Percentiles rank a stretch among this genome's conserved stretches.
phyloP scores from a whole-genome alignment of 495 filamentous ascomycete genomes.

The Penicillium parvum region DNA sequence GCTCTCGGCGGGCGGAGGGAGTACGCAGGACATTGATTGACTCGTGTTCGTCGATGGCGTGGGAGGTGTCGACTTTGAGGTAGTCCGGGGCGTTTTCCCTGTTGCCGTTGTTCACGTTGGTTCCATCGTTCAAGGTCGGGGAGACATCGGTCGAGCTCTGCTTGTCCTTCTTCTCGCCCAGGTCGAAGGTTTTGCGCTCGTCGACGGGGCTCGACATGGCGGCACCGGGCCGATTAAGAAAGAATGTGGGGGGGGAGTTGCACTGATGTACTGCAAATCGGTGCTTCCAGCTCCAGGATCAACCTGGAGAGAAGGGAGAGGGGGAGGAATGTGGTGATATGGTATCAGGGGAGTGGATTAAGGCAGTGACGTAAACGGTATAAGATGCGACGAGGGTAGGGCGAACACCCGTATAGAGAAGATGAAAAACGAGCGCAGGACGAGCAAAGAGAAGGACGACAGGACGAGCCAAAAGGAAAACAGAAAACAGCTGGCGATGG shows the following conservation, averaged over 20 bases:
- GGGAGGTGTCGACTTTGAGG: slow-evolving; percentile 34
- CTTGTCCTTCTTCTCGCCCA: slow-evolving; percentile 19
- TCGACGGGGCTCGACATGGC: slow-evolving; percentile 53
- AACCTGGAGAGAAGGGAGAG: slow-evolving; percentile 1
- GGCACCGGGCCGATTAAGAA: slow-evolving; percentile 34
- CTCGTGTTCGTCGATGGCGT: slow-evolving; percentile 20
- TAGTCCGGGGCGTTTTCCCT: slow-evolving; percentile 18
- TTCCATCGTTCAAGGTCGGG: slow-evolving; percentile 36
- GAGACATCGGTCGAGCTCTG: slow-evolving; percentile 23
- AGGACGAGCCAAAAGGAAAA: slow-evolving; percentile 1
- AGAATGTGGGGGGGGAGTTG: slow-evolving; percentile 13
- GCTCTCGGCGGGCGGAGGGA: slow-evolving; percentile 56
- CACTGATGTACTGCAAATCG: too few species aligned
- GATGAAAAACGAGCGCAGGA: background rate
- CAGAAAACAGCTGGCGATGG: background rate
- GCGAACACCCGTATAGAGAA: background rate
- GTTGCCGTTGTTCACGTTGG: slow-evolving; percentile 31
- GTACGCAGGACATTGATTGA: slow-evolving; percentile 29
- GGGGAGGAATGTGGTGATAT: background rate
- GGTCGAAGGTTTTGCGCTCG: slow-evolving; percentile 30
- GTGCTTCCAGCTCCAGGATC: slow-evolving; percentile 5
- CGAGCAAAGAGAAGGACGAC: background rate
- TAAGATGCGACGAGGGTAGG: background rate
- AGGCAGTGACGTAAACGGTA: background rate
- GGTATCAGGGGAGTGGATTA: background rate